These are phyloP conservation scores for Lumnitzera littorea DNA, from an alignment of 345 rosid species.

Conservation along the genomic window DNA sequence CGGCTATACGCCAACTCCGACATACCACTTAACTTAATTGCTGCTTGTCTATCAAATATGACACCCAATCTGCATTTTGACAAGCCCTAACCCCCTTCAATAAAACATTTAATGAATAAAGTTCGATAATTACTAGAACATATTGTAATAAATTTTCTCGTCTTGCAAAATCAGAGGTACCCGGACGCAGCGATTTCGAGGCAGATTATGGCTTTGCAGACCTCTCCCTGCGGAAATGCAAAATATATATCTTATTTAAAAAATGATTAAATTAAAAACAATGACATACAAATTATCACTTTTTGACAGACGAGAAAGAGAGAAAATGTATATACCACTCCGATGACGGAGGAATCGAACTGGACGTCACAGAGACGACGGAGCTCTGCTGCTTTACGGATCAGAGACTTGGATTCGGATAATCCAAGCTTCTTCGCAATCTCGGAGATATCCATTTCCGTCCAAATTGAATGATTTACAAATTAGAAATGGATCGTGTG, in stretches of 20 bases:
- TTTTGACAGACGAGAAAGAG: background rate
- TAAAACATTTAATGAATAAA: background rate
- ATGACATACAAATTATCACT: background rate
- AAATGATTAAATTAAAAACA: background rate
- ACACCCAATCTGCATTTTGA: conserved; percentile 41
- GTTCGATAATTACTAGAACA: background rate
- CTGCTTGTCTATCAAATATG: conserved; percentile 63
- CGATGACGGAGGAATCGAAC: conserved; percentile 86
- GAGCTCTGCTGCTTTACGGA: conserved; percentile 91
- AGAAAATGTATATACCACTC: conserved; percentile 37
- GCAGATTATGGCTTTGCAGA: conserved; percentile 85
- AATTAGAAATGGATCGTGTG: background rate
- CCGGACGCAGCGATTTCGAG: conserved; percentile 80
- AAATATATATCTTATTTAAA: background rate
- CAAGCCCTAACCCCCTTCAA: background rate
- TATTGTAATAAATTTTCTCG: too few species aligned
- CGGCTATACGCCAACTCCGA: conserved; percentile 80
- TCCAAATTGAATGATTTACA: background rate
- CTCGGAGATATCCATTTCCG: conserved; percentile 62
- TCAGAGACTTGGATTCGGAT: conserved; percentile 46
- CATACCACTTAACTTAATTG: conserved; percentile 77
- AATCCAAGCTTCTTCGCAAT: conserved; percentile 71
- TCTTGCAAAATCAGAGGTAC: conserved; percentile 11
- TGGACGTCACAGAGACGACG: conserved; percentile 93
- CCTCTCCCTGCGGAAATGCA: conserved; percentile 59